Evolutionary conservation across 2,329 filamentous ascomycete species (phyloP), one percentile per base, ranked within the genome.

Genomic region (Fusarium nurragi): DNA sequence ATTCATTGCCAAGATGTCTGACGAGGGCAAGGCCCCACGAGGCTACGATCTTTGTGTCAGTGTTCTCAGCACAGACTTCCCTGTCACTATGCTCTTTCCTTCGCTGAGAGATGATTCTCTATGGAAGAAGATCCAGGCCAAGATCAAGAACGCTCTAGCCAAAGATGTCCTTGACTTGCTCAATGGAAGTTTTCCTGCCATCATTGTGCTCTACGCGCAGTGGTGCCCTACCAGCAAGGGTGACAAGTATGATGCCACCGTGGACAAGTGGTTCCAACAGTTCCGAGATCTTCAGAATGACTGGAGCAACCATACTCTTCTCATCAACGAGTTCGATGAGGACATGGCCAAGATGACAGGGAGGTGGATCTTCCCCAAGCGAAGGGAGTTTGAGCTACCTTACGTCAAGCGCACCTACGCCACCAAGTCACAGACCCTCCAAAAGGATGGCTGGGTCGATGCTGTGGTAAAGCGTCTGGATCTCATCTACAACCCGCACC

Each of bases 11-110:
- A 76, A 78, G 53, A 83, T 82, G 78, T 74, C 78, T 4, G 81
- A 82, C 22, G 70, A 82, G 50, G 70, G 74, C 0, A 66, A 76
- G 22, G 78, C 79, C 50, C 80, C 81, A 4, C 74, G 80, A 4
- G 80, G 80, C 67, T 83, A 79, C 49, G 81, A 83, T 63, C 71
- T 82, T 13, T 81, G 78, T 54, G 71, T 83, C 63, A 83, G 76
- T 64, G 79, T 83, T 4, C 74, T 83, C 28, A 82, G 79, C 54
- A 78, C 74, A 3, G 74, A 76, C 22, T 77, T 78, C 18, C 71
- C 73, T 1, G 65, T 79, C n/a, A 67, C 72, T 5, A 74, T 76
- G 51, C 70, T 78, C 9, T 75, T 78, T 23, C 74, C 76, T 12
- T 74, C 77, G 11, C 60, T 79, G 2, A 75, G 71, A 28, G 73